Evolutionary conservation across 306 rosid species (phyloP).

Genomic region (Sicyos edulis): DNA sequence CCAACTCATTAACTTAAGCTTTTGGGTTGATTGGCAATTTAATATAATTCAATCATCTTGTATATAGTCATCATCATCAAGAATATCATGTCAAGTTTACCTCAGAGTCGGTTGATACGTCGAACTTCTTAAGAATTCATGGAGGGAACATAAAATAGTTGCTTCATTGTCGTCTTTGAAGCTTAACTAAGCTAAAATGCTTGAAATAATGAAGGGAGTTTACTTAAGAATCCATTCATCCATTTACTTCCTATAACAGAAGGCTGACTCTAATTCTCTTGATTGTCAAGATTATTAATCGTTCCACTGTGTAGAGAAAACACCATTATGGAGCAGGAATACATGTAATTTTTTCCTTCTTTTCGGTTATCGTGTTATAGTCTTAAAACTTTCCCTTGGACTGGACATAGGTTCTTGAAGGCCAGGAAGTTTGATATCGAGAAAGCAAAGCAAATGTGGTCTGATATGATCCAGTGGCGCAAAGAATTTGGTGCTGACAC

Average conservation of each 20-base stretch:
- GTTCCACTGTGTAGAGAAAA: neutral
- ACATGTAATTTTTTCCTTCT: neutral
- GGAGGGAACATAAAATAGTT: neutral
- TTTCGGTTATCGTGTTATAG: neutral
- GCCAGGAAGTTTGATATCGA: conserved; percentile 77
- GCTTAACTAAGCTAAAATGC: neutral
- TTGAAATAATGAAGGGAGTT: neutral
- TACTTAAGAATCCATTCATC: neutral
- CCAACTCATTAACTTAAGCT: no score
- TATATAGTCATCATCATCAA: no score
- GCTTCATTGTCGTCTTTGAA: neutral
- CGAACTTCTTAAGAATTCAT: neutral
- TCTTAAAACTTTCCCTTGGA: neutral
- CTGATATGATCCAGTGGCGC: conserved; percentile 83
- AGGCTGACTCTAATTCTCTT: neutral
- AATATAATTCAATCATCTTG: neutral
- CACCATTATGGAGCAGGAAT: neutral
- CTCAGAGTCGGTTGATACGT: neutral
- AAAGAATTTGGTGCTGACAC: conserved; percentile 77
- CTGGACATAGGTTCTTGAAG: conserved; percentile 60
- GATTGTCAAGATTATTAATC: neutral
- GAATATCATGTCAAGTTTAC: neutral
- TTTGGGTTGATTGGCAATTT: no score
- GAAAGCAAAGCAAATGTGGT: conserved; percentile 89
- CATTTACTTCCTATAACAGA: neutral